phyloP scores from a whole-genome alignment of 495 filamentous ascomycete species.

The Stereocaulon alpinum region DNA sequence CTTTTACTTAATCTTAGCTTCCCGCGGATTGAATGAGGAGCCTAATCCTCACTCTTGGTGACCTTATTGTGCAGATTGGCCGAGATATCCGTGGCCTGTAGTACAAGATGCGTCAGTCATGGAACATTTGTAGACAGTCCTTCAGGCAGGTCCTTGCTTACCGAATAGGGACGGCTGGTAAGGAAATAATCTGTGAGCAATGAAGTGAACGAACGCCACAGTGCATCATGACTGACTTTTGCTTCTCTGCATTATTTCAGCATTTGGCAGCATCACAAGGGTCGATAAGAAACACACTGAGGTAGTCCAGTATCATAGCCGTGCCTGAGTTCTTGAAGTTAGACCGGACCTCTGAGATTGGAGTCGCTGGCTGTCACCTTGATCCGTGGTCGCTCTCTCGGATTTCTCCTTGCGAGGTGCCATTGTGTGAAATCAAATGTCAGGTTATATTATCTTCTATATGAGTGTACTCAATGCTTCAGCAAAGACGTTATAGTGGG shows the following conservation, averaged over 20 bases:
- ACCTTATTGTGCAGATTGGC: conserved; percentile 59
- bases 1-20: background rate
- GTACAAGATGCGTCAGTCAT: conserved; percentile 9
- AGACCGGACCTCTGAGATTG: background rate
- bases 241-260: conserved; percentile 34
- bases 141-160: conserved; percentile 22
- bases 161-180: conserved; percentile 50
- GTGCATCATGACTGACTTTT: conserved; percentile 38
- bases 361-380: conserved; percentile 27
- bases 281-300: conserved; percentile 36
- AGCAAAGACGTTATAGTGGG: background rate
- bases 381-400: conserved; percentile 32
- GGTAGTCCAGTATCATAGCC: conserved; percentile 44
- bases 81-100: conserved; percentile 52
- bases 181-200: conserved; percentile 6
- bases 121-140: conserved; percentile 17
- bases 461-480: background rate
- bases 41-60: conserved; percentile 41
- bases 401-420: conserved; percentile 42
- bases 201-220: background rate
- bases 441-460: background rate
- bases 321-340: conserved; percentile 13
- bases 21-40: conserved; percentile 5
- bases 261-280: background rate
- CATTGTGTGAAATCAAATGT: conserved; percentile 25